These are phyloP conservation scores for Cladosporium oxysporum DNA, from an alignment of 2,329 filamentous ascomycete genomes.

Conservation along the genomic window DNA sequence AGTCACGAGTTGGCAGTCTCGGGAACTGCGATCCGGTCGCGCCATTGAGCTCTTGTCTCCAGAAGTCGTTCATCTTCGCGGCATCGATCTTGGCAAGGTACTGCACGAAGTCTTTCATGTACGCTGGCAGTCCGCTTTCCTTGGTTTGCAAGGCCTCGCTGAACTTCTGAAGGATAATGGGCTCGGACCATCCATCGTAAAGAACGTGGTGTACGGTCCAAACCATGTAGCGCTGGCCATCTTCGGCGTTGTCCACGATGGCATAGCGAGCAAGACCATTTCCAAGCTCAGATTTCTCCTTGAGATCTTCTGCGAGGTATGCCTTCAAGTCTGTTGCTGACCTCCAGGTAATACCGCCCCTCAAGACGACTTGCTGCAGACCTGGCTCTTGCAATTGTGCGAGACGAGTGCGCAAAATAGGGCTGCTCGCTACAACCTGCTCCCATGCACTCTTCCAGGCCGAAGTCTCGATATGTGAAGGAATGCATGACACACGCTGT, in stretches of 20 bases:
- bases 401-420: conserved; percentile 45
- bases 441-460: conserved; percentile 43
- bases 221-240: conserved; percentile 29
- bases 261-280: conserved; percentile 18
- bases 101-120: conserved; percentile 37
- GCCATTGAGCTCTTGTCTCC: conserved; percentile 37
- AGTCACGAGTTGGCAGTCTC: conserved; percentile 29
- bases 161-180: conserved; percentile 33
- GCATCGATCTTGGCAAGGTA: conserved; percentile 32
- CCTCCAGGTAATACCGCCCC: conserved; percentile 6
- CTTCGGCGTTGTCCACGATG: conserved; percentile 1
- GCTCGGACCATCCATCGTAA: conserved; percentile 44
- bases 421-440: conserved; percentile 32
- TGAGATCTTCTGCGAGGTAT: conserved; percentile 8
- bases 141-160: conserved; percentile 14
- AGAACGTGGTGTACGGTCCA: conserved; percentile 43
- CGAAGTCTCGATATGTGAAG: conserved; percentile 33
- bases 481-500: conserved; percentile 15
- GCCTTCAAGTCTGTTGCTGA: neutral
- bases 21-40: conserved; percentile 39
- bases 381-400: conserved; percentile 41
- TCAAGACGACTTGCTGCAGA: conserved; percentile 41
- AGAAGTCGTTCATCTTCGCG: conserved; percentile 35
- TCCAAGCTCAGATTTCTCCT: conserved; percentile 12
- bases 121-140: conserved; percentile 3